Base-by-base conservation (phyloP, 768 basidiomycete genomes). In the Suillus placidus region DNA sequence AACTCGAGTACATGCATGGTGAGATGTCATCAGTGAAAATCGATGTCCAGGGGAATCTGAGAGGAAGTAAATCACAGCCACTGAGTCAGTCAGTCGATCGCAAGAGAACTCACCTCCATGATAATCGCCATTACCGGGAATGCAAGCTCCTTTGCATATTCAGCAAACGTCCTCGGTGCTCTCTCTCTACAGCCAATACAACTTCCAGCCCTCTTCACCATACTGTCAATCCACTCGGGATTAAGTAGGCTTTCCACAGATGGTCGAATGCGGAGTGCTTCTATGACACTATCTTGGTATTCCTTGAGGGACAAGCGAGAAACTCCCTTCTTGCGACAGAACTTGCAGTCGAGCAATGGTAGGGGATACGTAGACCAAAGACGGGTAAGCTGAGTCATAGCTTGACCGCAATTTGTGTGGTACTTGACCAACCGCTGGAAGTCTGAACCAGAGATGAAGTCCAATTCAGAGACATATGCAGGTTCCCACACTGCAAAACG, bases 341-440 rank as follows among this genome's bases (percentile, higher is more conserved):
- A 68, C 65, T 77, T 77, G 76, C 76, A 77, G 63, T 77, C 76
- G 52, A 77, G 68, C 26, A 65, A 71, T 4, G 76, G 76, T 0
- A 78, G 67, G 30, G 76, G 76, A 60, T 73, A 78, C 43, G 68
- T 56, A 8, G 76, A 65, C 76, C 76, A 77, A 47, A 75, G 68
- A n/a, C 72, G 77, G 40, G 68, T 65, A 43, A 77, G 74, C 49
- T 77, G 77, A 34, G 72, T 68, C 74, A 77, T 76, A 60, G 77
- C 77, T 58, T 78, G 76, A 10, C 78, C 74, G 51, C 77, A 77
- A 45, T 65, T 68, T 35, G 77, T 69, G 35, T 78, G 77, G 68
- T 77, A 78, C 68, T 77, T 77, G 69, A 78, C 73, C 64, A 80
- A 68, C 42, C 75, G 74, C 63, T 80, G 76, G 64, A 78, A 73